Evolutionary conservation across 2,329 filamentous ascomycete genomes (phyloP).

Genomic region (Cercospora canescens): DNA sequence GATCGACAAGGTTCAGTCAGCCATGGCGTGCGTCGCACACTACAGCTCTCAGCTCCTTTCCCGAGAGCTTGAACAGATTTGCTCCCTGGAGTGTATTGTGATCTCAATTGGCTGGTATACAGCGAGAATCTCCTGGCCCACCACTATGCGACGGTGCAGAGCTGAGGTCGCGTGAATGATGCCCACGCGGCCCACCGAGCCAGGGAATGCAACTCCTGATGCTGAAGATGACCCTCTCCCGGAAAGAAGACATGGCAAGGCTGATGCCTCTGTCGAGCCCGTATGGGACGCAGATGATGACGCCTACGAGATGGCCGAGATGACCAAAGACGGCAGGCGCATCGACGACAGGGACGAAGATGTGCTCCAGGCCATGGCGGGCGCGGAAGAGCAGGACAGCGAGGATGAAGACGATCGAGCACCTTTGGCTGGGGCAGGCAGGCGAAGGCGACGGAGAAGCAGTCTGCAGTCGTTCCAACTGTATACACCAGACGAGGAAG

Average conservation of each 20-base stretch:
- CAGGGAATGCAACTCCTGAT: not conserved
- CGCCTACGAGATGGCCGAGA: slow-evolving; percentile 29
- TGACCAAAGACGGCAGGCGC: slow-evolving; percentile 24
- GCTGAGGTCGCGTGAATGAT: slow-evolving; percentile 5
- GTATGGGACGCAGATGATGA: slow-evolving; percentile 16
- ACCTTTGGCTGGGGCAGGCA: slow-evolving; percentile 27
- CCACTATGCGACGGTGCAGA: not conserved
- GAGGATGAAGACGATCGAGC: slow-evolving; percentile 26
- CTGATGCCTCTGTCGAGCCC: not conserved
- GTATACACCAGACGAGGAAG: slow-evolving; percentile 66
- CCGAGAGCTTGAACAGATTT: not conserved
- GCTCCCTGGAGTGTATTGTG: not conserved
- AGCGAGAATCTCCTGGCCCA: not conserved
- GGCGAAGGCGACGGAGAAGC: slow-evolving; percentile 11
- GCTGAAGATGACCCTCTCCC: not conserved
- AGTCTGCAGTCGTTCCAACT: slow-evolving; percentile 50
- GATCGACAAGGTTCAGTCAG: slow-evolving; percentile 1
- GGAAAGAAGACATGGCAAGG: not conserved
- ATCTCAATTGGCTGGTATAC: not conserved
- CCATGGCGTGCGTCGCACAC: not conserved
- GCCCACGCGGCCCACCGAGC: not conserved
- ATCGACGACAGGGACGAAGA: slow-evolving; percentile 5
- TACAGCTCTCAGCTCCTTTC: not conserved
- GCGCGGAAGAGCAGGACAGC: slow-evolving; percentile 30
- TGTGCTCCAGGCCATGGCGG: not conserved